Evolutionary conservation across 345 rosid species (phyloP).

Genomic region (Ceriops decandra): DNA sequence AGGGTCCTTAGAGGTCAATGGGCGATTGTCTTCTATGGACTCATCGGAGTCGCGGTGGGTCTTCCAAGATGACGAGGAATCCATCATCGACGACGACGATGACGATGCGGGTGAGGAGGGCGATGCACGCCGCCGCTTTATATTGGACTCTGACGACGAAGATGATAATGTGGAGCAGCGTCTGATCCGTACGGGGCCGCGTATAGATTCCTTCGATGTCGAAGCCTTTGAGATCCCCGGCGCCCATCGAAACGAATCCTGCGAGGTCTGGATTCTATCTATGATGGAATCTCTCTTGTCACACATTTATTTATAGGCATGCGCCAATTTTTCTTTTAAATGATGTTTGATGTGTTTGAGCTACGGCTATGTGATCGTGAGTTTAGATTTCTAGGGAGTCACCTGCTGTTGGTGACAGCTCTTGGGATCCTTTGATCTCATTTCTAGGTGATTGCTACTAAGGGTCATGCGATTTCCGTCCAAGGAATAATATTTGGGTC

Average conservation of each 20-base stretch:
- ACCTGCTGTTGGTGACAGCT: too few species aligned
- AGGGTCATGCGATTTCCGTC: too few species aligned
- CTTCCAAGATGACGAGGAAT: slow-evolving; percentile 78
- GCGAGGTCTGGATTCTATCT: slow-evolving; percentile 44
- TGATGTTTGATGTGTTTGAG: not conserved
- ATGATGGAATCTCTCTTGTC: not conserved
- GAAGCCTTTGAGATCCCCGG: slow-evolving; percentile 96
- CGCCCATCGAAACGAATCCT: slow-evolving; percentile 53
- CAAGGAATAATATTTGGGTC: too few species aligned
- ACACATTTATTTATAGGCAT: not conserved
- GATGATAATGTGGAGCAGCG: slow-evolving; percentile 70
- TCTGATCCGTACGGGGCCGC: slow-evolving; percentile 85
- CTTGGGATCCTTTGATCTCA: too few species aligned
- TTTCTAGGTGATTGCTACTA: too few species aligned
- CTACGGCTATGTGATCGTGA: too few species aligned
- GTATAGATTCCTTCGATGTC: slow-evolving; percentile 86
- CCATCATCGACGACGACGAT: slow-evolving; percentile 52
- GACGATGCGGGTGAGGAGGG: slow-evolving; percentile 14
- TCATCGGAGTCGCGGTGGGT: slow-evolving; percentile 94
- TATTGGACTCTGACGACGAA: slow-evolving; percentile 65
- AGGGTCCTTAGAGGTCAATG: slow-evolving; percentile 46
- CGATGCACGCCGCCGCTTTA: slow-evolving; percentile 27
- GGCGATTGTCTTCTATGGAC: slow-evolving; percentile 61
- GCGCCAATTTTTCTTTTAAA: not conserved
- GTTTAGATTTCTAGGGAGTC: too few species aligned